Base-by-base conservation (phyloP, 352 stramenopile species). In the Pythium aphanidermatum region DNA sequence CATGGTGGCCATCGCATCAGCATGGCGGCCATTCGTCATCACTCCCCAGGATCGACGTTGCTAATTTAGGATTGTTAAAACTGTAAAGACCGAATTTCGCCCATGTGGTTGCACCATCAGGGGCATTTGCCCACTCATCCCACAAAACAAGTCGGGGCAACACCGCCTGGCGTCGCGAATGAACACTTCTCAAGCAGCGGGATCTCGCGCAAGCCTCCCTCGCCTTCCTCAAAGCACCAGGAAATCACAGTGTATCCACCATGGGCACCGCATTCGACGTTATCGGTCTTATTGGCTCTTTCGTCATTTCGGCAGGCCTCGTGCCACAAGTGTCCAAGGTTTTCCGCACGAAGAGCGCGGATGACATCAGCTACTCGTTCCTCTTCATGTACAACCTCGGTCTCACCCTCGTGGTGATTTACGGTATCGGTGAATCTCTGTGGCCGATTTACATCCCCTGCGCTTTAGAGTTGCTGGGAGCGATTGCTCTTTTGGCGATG, bases 381-480 rank as follows among this genome's bases (percentile, higher is more conserved):
- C 60, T 78, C 27, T 25, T 60, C 20, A 55, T 79, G 30, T 84
- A 77, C 55, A 55, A 66, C 33, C 45, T 58, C 12, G 68, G 70
- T 1, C 45, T 74, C 10, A 44, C 41, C 14, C 53, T 77, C 26
- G 67, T 74, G 34, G 52, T 74, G 21, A 33, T 55, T 32, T 79
- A 83, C 52, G 68, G 65, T 21, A 58, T 78, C 39, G 67, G 72
- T 29, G 70, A 83, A 37, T 37, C 40, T 20, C 30, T 80, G 13
- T 80, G 70, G 70, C 70, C 68, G 4, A 73, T 83, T 40, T 83
- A 71, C 63, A 76, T 83, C 21, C 67, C 65, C 11, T 67, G 61
- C 12, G 58, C 59, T 24, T 52, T 83, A 26, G 70, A 79, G 40
- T 46, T 74, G 6, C 5, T 70, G 23, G 62, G 59, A 3, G 62